Percentiles rank a stretch among this genome's conserved stretches.
Conservation (phyloP, 2,329 filamentous ascomycete genomes). For the Teratosphaeria destructans region DNA sequence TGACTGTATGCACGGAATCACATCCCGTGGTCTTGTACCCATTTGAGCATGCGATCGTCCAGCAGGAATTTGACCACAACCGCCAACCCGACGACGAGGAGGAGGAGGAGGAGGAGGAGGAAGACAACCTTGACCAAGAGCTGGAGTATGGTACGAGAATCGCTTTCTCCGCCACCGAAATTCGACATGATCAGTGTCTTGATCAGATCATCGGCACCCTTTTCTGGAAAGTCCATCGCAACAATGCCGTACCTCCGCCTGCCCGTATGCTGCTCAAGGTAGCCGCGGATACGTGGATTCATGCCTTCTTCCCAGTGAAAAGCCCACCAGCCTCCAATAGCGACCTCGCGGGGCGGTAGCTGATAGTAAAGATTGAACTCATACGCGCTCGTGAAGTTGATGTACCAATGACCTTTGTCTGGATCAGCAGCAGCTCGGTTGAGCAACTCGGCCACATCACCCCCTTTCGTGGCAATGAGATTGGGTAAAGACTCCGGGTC, state of each 20-base stretch:
- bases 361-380: slow-evolving; percentile 31
- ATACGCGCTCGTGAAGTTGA: slow-evolving; percentile 37
- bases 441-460: slow-evolving; percentile 30
- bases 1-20: not conserved
- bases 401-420: slow-evolving; percentile 26
- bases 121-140: slow-evolving; percentile 32
- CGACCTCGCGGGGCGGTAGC: slow-evolving; percentile 28
- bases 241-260: slow-evolving; percentile 26
- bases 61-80: slow-evolving; percentile 50
- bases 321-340: slow-evolving; percentile 33
- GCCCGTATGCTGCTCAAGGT: slow-evolving; percentile 15
- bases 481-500: slow-evolving; percentile 28
- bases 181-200: slow-evolving; percentile 24
- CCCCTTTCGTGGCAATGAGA: slow-evolving; percentile 32
- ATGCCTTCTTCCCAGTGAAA: slow-evolving; percentile 36
- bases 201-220: slow-evolving; percentile 32
- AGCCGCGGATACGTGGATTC: slow-evolving; percentile 30
- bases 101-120: slow-evolving; percentile 52
- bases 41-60: slow-evolving; percentile 24
- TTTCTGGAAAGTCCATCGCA: slow-evolving; percentile 27
- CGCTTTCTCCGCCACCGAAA: not conserved
- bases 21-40: not conserved
- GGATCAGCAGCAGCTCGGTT: slow-evolving; percentile 22
- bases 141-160: not conserved
- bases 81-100: slow-evolving; percentile 50